Evolutionary conservation across 768 basidiomycete species (phyloP), one percentile per base, ranked within the genome.

Genomic region (Crassisporium funariophilum): DNA sequence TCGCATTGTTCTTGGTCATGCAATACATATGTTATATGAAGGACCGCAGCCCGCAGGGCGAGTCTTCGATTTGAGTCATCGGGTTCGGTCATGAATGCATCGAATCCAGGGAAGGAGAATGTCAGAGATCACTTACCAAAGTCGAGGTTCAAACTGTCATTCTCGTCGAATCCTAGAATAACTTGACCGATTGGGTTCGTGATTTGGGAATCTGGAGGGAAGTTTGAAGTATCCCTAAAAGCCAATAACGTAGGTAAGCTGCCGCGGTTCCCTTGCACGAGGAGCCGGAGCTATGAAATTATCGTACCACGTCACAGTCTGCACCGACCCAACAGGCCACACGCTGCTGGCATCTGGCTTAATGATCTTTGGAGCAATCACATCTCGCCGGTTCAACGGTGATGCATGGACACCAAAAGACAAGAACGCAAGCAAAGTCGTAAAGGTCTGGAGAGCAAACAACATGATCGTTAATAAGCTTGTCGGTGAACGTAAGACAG

Each of bases 301-400:
- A 16, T 63, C 75, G 44, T 49, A 81, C 83, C 83, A 86, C 5
- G 73, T 75, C 39, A 83, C 81, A 13, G 63, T 73, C 50, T 75
- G 71, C 3, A 52, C 65, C 6, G 68, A 49, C 1, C 82, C 82
- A 15, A 72, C 65, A 9, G 58, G 60, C 83, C 83, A 86, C 13
- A 79, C 68, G 2, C 77, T 73, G 13, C 56, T 57, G 10, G 64
- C 60, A 20, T 68, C 67, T 1, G 83, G 83, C 35, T 60, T 69
- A 13, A 68, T 73, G 60, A 84, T 79, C 42, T 62, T 69, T 0
- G 82, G 82, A 9, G 56, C 69, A 54, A 75, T 76, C 7, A 83
- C 78, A 38, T 74, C 73, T 29, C 77, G 68, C 49, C 59, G 53
- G 42, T 47, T 49, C 27, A 78, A 55, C 1, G 74, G 76, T 19